These are phyloP conservation scores for Colletotrichum brevisporum DNA, from an alignment of 2,329 filamentous ascomycete species.

Conservation along the genomic window DNA sequence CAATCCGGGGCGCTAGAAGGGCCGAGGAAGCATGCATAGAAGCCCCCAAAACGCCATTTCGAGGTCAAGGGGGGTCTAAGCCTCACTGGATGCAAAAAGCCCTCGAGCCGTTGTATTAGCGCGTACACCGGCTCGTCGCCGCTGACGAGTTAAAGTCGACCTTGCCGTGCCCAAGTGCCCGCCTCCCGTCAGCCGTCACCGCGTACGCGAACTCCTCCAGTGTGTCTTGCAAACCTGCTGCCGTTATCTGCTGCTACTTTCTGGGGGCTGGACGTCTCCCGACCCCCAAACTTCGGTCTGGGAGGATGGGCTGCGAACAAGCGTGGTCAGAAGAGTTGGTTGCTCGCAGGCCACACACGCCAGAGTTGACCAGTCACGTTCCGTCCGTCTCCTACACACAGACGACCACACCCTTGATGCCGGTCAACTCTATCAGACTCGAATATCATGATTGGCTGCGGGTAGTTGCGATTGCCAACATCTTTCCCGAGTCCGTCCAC, in stretches of 20 bases:
- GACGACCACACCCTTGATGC: slow-evolving; percentile 24
- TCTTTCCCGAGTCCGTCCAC: slow-evolving; percentile 6
- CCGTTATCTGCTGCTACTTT: slow-evolving; percentile 28
- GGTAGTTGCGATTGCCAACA: slow-evolving; percentile 22
- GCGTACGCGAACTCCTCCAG: slow-evolving; percentile 30
- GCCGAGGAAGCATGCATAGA: slow-evolving; percentile 40
- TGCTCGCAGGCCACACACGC: not conserved
- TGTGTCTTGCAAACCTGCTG: slow-evolving; percentile 19
- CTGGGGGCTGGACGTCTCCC: not conserved
- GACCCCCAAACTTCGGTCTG: slow-evolving; percentile 13
- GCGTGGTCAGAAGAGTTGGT: slow-evolving; percentile 4
- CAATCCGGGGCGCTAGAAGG: slow-evolving; percentile 40
- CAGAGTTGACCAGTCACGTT: not conserved
- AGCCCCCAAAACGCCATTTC: slow-evolving; percentile 30
- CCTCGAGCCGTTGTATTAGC: slow-evolving; percentile 26
- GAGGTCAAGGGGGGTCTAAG: slow-evolving; percentile 33
- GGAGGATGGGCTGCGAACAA: not conserved
- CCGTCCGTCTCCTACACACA: slow-evolving; percentile 11
- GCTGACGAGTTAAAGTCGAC: slow-evolving; percentile 32
- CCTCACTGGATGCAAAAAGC: slow-evolving; percentile 40
- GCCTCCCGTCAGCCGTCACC: slow-evolving; percentile 24
- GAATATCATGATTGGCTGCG: slow-evolving; percentile 10
- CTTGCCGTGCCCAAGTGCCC: slow-evolving; percentile 17
- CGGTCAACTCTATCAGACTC: slow-evolving; percentile 24
- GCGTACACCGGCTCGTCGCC: slow-evolving; percentile 19